Base-by-base conservation (phyloP, 108 stramenopile species). In the Cyclotella baltica region DNA sequence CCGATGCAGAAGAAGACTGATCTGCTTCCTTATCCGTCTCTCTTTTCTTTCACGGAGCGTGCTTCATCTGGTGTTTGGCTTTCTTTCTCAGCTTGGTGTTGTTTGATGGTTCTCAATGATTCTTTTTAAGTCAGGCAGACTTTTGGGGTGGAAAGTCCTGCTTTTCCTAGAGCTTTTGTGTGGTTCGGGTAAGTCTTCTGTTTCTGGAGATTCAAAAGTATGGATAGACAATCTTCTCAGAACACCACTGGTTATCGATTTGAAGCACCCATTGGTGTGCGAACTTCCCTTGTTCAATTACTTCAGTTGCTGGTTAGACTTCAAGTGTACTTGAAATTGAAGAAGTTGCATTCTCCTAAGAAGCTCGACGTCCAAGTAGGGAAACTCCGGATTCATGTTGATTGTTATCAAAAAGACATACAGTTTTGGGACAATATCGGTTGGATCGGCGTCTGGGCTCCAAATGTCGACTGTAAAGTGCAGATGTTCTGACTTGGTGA, bases 391-490 rank as follows among this genome's bases (percentile, higher is more conserved):
- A 2, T 19, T 30, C 4, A 23, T 28, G 57, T 31, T 5, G 1
- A 73, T 73, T 10, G 29, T 65, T 2, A 73, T 33, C n/a, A n/a
- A n/a, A n/a, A n/a, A n/a, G n/a, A n/a, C 46, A 6, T 63, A 13
- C 2, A 28, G 11, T 1, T 19, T n/a, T 19, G 63, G 72, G 8
- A 65, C 36, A 65, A 65, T 63, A 23, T 50, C 47, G 27, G 35
- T 31, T 23, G 72, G 72, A 16, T n/a, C n/a, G n/a, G 35, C 59
- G 6, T 51, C 48, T 40, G 72, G 72, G 37, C 65, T 73, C 63
- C 72, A 73, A 27, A 73, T 73, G 18, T 73, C 35, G n/a, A 65
- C 61, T 11, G 72, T 73, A 38, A 73, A 73, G 64, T 40, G 23
- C 18, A 73, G 35, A 34, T 61, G 58, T 20, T 65, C 22, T n/a